Evolutionary conservation across 352 stramenopile species (phyloP).

Genomic region (Pythium grandisporangium): DNA sequence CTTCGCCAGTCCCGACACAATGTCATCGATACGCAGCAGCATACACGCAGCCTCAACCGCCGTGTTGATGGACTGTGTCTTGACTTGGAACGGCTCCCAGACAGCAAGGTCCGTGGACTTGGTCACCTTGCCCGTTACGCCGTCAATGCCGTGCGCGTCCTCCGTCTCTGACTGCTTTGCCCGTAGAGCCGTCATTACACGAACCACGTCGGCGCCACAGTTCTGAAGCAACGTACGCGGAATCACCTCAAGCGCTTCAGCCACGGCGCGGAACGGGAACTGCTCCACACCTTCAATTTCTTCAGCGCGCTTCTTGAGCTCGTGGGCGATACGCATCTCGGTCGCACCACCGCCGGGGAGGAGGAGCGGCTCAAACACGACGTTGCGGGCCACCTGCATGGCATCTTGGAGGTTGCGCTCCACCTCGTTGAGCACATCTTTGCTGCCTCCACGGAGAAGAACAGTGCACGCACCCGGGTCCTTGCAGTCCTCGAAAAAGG

Average conservation of each 20-base stretch:
- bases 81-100: conserved; percentile 99
- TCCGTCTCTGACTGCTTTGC: conserved; percentile 88
- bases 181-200: conserved; percentile 95
- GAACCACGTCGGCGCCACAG: conserved; percentile 98
- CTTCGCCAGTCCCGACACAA: conserved; percentile 98
- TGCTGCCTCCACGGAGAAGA: conserved; percentile 96
- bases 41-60: conserved; percentile 98
- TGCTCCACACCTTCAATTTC: conserved; percentile 95
- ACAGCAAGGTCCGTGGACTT: conserved; percentile 95
- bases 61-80: conserved; percentile 99
- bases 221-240: conserved; percentile 98
- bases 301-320: conserved; percentile 88
- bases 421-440: conserved; percentile 99
- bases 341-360: conserved; percentile 94
- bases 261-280: conserved; percentile 96
- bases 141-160: conserved; percentile 69
- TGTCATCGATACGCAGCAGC: conserved; percentile 98
- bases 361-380: conserved; percentile 97
- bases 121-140: conserved; percentile 86
- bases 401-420: conserved; percentile 99
- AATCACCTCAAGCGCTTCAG: conserved; percentile 98
- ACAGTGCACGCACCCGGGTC: conserved; percentile 98
- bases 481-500: conserved; percentile 98
- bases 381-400: conserved; percentile 99
- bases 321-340: conserved; percentile 97